Evolutionary conservation across 768 basidiomycete species (phyloP), one percentile per base, ranked within the genome.

Genomic region (Basidioascus undulatus): DNA sequence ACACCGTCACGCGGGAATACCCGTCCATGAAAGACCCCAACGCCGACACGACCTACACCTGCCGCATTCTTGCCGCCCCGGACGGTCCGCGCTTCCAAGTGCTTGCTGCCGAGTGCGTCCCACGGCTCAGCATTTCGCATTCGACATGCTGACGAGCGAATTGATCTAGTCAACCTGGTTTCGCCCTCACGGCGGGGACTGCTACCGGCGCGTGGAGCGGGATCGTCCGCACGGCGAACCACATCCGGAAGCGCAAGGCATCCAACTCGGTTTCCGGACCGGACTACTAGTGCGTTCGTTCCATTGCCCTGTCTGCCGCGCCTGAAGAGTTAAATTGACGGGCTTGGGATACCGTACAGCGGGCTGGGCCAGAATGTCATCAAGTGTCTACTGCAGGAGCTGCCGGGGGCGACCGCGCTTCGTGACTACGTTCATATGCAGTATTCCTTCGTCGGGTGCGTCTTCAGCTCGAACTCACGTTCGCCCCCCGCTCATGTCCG

Each of bases 21-120:
- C 63, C 74, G 18, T 83, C 80, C 1, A 82, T 76, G 15, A 53
- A 74, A 11, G 70, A 83, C 49, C 71, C 71, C 1, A 65, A 57
- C 32, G 52, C 53, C 2, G 75, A 80, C 38, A 75, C 74, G 3
- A 72, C 76, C 0, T 84, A 84, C 49, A 67, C 71, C 44, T 84
- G 81, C 55, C 76, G 73, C 15, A 82, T 84, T 47, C 66, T 80
- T 34, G 79, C 81, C 49, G 77, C 79, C 23, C 77, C 77, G 9
- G 78, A 79, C 55, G 77, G 74, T 1, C 78, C 79, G 37, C 81
- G 79, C 53, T 84, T 83, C 57, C 72, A 80, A 56, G 79, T 83
- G 49, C 67, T 75, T 39, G 72, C 76, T 15, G 66, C 69, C 4
- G 80, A 83, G n/a, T n/a, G n/a, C n/a, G n/a, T n/a, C n/a, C n/a